phyloP scores from a whole-genome alignment of 2,329 filamentous ascomycete species.

The Penicillium paneum region DNA sequence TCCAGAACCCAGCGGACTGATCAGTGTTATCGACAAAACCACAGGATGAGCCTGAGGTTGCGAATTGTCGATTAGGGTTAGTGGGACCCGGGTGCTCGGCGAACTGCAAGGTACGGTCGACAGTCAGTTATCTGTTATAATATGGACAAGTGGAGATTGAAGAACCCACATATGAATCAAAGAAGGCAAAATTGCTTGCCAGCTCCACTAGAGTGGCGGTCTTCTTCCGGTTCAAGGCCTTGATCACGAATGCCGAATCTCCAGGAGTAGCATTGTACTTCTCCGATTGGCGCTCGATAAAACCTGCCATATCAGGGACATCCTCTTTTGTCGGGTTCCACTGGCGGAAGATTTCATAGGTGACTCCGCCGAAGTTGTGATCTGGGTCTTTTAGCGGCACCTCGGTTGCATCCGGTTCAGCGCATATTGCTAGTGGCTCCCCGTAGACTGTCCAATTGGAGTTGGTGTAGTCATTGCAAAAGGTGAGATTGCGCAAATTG shows the following conservation, averaged over 20 bases:
- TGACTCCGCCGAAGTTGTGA: constrained; percentile 32
- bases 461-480: constrained; percentile 41
- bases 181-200: constrained; percentile 40
- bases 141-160: not conserved
- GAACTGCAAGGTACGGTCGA: constrained; percentile 19
- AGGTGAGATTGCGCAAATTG: constrained; percentile 32
- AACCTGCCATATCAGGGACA: constrained; percentile 38
- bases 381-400: constrained; percentile 38
- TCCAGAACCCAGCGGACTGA: constrained; percentile 32
- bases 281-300: constrained; percentile 40
- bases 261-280: constrained; percentile 37
- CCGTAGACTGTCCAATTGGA: constrained; percentile 39
- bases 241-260: constrained; percentile 38
- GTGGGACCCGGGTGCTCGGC: constrained; percentile 42
- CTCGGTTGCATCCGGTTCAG: constrained; percentile 35
- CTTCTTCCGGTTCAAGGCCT: constrained; percentile 38
- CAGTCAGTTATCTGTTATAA: constrained; percentile 1
- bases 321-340: constrained; percentile 37
- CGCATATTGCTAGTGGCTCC: constrained; percentile 37
- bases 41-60: constrained; percentile 37
- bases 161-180: constrained; percentile 34
- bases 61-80: constrained; percentile 42
- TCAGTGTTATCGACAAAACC: constrained; percentile 34
- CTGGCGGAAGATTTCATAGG: constrained; percentile 40
- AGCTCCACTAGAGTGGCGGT: constrained; percentile 34